phyloP scores from a whole-genome alignment of 805 yeast genomes.

The Metschnikowia peoriensis region DNA sequence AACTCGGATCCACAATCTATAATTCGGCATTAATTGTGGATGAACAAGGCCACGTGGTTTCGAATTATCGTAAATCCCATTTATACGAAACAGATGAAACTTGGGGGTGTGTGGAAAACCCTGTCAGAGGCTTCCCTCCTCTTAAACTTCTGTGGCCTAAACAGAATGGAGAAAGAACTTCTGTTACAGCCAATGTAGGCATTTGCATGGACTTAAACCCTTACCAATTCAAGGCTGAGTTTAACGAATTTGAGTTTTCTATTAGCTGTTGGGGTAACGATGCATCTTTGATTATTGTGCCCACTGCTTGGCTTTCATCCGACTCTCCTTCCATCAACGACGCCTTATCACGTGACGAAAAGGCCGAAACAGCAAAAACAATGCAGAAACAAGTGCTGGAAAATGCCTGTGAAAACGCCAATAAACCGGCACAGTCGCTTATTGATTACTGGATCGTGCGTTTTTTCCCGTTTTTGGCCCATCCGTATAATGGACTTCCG shows the following conservation, averaged over 20 bases:
- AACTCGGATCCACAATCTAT: slow-evolving; percentile 40
- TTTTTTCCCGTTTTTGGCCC: slow-evolving; percentile 58
- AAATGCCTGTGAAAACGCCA: slow-evolving; percentile 3
- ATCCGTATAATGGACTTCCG: slow-evolving; percentile 26
- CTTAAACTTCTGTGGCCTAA: slow-evolving; percentile 43
- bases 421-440: slow-evolving; percentile 17
- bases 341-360: slow-evolving; percentile 15
- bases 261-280: slow-evolving; percentile 45
- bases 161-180: not conserved
- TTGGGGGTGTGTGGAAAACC: slow-evolving; percentile 79
- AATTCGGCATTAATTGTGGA: slow-evolving; percentile 70
- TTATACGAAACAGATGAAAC: slow-evolving; percentile 73
- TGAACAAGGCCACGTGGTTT: slow-evolving; percentile 55
- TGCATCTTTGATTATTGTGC: slow-evolving; percentile 62
- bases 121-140: slow-evolving; percentile 50
- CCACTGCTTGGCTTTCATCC: slow-evolving; percentile 82
- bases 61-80: slow-evolving; percentile 73
- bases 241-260: slow-evolving; percentile 70
- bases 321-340: slow-evolving; percentile 41
- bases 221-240: slow-evolving; percentile 78
- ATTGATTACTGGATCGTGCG: slow-evolving; percentile 75
- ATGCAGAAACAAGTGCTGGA: slow-evolving; percentile 6
- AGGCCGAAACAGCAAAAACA: slow-evolving; percentile 9
- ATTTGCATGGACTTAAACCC: slow-evolving; percentile 96
- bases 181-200: slow-evolving; percentile 56